phyloP scores from a whole-genome alignment of 2,329 filamentous ascomycete genomes.

The Neofusicoccum parvum region DNA sequence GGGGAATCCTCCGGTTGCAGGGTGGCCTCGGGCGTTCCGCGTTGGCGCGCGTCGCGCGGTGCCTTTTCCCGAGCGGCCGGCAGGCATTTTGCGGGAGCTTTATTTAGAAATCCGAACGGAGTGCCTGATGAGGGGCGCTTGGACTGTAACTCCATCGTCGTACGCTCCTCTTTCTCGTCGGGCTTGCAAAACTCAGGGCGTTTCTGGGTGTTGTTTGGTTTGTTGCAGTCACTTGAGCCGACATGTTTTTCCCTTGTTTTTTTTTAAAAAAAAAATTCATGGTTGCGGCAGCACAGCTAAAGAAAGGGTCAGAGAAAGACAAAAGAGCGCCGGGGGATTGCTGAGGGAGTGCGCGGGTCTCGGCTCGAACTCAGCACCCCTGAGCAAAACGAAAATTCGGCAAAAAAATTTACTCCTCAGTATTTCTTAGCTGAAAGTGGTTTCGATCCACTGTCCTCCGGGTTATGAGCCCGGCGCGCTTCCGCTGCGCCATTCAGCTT shows the following conservation, averaged over 20 bases:
- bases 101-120: background rate
- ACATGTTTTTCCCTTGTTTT: no score
- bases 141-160: background rate
- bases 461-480: constrained; percentile 35
- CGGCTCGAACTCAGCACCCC: constrained; percentile 6
- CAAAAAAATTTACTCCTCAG: background rate
- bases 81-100: background rate
- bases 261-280: no score
- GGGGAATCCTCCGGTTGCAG: background rate
- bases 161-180: background rate
- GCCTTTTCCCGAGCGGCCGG: background rate
- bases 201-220: no score
- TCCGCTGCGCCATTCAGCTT: constrained; percentile 25
- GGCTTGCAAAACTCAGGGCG: no score
- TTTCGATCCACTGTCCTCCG: constrained; percentile 37
- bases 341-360: background rate
- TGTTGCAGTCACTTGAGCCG: no score
- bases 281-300: background rate
- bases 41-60: background rate
- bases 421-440: constrained; percentile 24
- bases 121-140: background rate
- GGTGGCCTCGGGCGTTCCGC: no score
- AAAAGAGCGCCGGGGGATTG: no score
- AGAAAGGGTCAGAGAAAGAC: background rate
- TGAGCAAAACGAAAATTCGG: background rate